Percentiles rank a stretch among this genome's conserved stretches.
These are phyloP conservation scores for Paraphoma sp. DNA, from an alignment of 2,329 filamentous ascomycete genomes.

Conservation along the genomic window DNA sequence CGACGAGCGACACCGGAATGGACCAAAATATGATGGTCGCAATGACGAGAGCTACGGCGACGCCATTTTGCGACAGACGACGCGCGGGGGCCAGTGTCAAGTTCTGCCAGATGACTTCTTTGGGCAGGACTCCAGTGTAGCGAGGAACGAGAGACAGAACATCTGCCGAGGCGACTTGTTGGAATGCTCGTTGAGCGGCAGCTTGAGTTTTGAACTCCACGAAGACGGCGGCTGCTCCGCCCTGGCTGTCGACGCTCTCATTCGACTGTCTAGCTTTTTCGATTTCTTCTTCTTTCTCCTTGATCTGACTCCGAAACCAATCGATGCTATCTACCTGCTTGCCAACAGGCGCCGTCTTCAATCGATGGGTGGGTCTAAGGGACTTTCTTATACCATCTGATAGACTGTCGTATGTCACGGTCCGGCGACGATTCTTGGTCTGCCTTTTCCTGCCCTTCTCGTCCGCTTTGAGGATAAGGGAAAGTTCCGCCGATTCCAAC, in stretches of 20 bases:
- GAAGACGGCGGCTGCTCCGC: constrained; percentile 79
- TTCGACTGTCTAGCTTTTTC: constrained; percentile 72
- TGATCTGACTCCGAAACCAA: constrained; percentile 81
- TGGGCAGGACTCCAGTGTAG: constrained; percentile 81
- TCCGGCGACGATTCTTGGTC: constrained; percentile 59
- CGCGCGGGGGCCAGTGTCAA: constrained; percentile 83
- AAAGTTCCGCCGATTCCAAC: constrained; percentile 85
- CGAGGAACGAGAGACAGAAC: constrained; percentile 81
- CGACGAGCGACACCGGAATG: constrained; percentile 78
- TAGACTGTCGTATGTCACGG: constrained; percentile 59
- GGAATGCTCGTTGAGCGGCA: constrained; percentile 85
- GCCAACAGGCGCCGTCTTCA: constrained; percentile 64
- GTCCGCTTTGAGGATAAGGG: constrained; percentile 81
- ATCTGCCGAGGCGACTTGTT: constrained; percentile 55
- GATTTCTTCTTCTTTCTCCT: constrained; percentile 75
- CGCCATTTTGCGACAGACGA: constrained; percentile 77
- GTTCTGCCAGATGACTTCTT: constrained; percentile 87
- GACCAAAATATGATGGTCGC: constrained; percentile 88
- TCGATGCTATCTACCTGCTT: constrained; percentile 95
- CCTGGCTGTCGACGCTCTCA: constrained; percentile 60
- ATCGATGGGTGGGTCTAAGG: constrained; percentile 50
- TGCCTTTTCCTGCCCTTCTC: constrained; percentile 69
- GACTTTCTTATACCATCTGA: constrained; percentile 68
- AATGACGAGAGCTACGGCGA: constrained; percentile 74
- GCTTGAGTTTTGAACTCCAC: constrained; percentile 86